Evolutionary conservation across 768 basidiomycete species (phyloP), one percentile per base, ranked within the genome.

Genomic region (Lepiota subincarnata): DNA sequence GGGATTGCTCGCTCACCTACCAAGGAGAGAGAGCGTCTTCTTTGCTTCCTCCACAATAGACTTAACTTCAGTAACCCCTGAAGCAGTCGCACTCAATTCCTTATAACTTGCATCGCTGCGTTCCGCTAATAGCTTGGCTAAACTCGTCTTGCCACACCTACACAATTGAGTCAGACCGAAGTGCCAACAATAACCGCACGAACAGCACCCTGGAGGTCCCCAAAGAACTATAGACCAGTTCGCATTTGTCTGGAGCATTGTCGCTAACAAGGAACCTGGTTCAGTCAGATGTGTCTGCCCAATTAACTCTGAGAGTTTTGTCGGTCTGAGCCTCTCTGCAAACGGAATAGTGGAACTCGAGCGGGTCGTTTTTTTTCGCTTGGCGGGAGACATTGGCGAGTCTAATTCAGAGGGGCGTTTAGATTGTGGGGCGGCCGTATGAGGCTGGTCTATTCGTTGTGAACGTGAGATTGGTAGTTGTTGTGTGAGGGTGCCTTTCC

Each of bases 11-110:
- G 20, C 72, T 35, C 56, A 81, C 86, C 81, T 78, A 58, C 87
- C 87, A 0, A 83, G 83, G 42, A 90, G 64, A 37, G 76, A 74
- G 46, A 92, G 74, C 7, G 74, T 68, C 41, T 77, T 77, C 64
- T 82, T 86, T 2, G 92, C 91, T 61, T 90, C 86, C 57, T 90
- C 87, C 49, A 89, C 84, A 1, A 87, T 72, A n/a, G 73, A 71
- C 36, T 86, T 77, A 7, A 92, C 82, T 38, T 94, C 89, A 48
- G 79, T 80, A 13, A 86, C 80, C 2, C 82, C 82, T 2, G 78
- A 77, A 22, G 73, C 79, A 0, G 89, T 89, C n/a, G 87, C 87
- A 62, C 85, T 86, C 18, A 92, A 68, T 61, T 93, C 91, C 59
- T 82, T 88, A 65, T 90, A 89, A 10, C 78, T 69, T 12, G 81